Percentiles rank a stretch among this genome's conserved stretches.
phyloP scores from a whole-genome alignment of 345 rosid genomes.

The Atalantia buxifolia region DNA sequence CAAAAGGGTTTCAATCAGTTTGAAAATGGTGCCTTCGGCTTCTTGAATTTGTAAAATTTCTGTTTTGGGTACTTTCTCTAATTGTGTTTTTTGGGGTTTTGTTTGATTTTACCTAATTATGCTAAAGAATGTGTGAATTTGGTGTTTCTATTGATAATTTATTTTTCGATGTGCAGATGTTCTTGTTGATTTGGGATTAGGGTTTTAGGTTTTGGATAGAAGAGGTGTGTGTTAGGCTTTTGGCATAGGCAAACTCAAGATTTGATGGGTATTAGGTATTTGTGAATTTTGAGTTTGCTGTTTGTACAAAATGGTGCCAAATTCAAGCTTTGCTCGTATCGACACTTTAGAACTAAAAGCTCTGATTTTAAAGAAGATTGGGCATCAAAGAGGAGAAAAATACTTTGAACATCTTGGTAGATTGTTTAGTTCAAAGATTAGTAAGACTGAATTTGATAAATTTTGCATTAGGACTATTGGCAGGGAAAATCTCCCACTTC shows the following conservation, averaged over 20 bases:
- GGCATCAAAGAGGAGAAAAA: slow-evolving; percentile 65
- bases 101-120: neutral
- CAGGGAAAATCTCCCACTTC: slow-evolving; percentile 63
- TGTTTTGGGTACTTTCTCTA: neutral
- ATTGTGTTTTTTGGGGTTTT: neutral
- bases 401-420: slow-evolving; percentile 74
- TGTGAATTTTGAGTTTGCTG: neutral
- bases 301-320: slow-evolving; percentile 33
- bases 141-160: slow-evolving; percentile 12
- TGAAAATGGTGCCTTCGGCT: neutral
- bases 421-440: slow-evolving; percentile 47
- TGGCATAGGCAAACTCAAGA: slow-evolving; percentile 15
- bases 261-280: slow-evolving; percentile 15
- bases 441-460: slow-evolving; percentile 70
- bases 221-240: slow-evolving; percentile 4
- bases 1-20: neutral
- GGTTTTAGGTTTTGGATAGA: slow-evolving; percentile 23
- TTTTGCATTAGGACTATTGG: slow-evolving; percentile 58
- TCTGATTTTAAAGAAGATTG: slow-evolving; percentile 50
- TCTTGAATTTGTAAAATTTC: slow-evolving; percentile 1
- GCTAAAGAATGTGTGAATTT: neutral
- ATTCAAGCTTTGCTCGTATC: slow-evolving; percentile 27
- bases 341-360: slow-evolving; percentile 51
- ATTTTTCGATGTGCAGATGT: slow-evolving; percentile 16
- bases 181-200: slow-evolving; percentile 11